Evolutionary conservation across 192 early-diverging fungal species (phyloP).

Genomic region (Podila epigama): DNA sequence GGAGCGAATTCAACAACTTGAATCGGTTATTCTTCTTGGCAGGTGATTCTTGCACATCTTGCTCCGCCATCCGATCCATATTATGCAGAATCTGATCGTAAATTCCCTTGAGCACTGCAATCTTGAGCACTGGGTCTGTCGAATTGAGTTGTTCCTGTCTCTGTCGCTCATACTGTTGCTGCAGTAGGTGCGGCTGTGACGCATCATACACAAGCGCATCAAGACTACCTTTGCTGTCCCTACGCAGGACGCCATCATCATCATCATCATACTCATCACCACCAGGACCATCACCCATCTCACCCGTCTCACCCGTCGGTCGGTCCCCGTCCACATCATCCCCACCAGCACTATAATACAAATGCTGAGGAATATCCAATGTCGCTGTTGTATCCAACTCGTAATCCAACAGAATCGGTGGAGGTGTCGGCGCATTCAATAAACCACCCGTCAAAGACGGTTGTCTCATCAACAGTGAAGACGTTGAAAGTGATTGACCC

Average conservation of each 20-base stretch:
- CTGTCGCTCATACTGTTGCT: not conserved
- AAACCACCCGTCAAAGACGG: slow-evolving; percentile 19
- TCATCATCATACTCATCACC: slow-evolving; percentile 27
- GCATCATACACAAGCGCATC: slow-evolving; percentile 3
- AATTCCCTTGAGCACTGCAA: slow-evolving; percentile 51
- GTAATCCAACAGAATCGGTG: slow-evolving; percentile 32
- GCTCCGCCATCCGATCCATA: slow-evolving; percentile 39
- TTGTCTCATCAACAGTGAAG: slow-evolving; percentile 9
- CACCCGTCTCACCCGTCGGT: slow-evolving; percentile 2
- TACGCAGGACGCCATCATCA: no score
- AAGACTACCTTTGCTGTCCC: no score
- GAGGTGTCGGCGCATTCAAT: slow-evolving; percentile 23
- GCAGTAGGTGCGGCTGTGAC: slow-evolving; percentile 10
- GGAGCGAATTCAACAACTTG: slow-evolving; percentile 35
- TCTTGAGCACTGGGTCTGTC: slow-evolving; percentile 50
- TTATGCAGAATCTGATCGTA: slow-evolving; percentile 55
- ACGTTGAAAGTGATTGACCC: slow-evolving; percentile 12
- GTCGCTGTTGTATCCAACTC: slow-evolving; percentile 14
- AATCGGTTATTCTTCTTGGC: slow-evolving; percentile 46
- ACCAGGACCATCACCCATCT: slow-evolving; percentile 3
- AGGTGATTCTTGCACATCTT: slow-evolving; percentile 33
- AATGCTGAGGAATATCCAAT: slow-evolving; percentile 22
- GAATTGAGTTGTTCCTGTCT: slow-evolving; percentile 9
- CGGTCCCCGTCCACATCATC: slow-evolving; percentile 45
- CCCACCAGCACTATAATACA: slow-evolving; percentile 42